These are phyloP conservation scores for Cutaneotrichosporon arboriforme DNA, from an alignment of 1,284 basidiomycete genomes.

Conservation along the genomic window DNA sequence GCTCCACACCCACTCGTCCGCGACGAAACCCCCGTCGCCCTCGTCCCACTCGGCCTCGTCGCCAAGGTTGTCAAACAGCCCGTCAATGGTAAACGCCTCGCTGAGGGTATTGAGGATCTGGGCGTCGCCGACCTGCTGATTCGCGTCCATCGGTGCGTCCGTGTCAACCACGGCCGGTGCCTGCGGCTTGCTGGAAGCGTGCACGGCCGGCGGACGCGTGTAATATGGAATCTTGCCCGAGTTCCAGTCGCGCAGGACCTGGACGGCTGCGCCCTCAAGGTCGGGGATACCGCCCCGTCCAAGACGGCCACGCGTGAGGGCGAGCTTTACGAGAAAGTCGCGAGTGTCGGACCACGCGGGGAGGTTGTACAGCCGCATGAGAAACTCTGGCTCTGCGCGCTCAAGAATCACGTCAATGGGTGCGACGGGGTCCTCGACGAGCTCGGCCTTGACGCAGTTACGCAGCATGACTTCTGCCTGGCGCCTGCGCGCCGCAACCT, in stretches of 20 bases:
- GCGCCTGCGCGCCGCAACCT: constrained; percentile 46
- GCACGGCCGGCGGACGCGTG: constrained; percentile 69
- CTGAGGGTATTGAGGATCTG: constrained; percentile 43
- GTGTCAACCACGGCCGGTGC: constrained; percentile 18
- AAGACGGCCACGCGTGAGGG: constrained; percentile 75
- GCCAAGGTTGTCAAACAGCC: constrained; percentile 39
- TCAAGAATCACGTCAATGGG: constrained; percentile 78
- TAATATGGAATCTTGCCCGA: constrained; percentile 89
- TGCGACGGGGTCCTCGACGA: constrained; percentile 81
- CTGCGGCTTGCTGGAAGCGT: constrained; percentile 58
- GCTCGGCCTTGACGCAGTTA: constrained; percentile 88
- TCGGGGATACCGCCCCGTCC: constrained; percentile 92
- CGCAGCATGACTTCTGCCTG: constrained; percentile 72
- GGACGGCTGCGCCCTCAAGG: constrained; percentile 71
- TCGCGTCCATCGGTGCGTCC: constrained; percentile 36
- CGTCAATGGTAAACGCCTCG: constrained; percentile 47
- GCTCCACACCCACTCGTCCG: constrained; percentile 9
- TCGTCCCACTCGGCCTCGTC: constrained; percentile 44
- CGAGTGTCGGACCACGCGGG: constrained; percentile 64
- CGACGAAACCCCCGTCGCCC: constrained; percentile 21
- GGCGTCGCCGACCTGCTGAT: constrained; percentile 37
- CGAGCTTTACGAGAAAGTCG: constrained; percentile 87
- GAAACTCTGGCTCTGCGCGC: constrained; percentile 61
- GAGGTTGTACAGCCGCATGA: constrained; percentile 77
- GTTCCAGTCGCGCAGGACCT: constrained; percentile 92